Conservation (phyloP, 768 basidiomycete species). For the Leccinellum luteum region DNA sequence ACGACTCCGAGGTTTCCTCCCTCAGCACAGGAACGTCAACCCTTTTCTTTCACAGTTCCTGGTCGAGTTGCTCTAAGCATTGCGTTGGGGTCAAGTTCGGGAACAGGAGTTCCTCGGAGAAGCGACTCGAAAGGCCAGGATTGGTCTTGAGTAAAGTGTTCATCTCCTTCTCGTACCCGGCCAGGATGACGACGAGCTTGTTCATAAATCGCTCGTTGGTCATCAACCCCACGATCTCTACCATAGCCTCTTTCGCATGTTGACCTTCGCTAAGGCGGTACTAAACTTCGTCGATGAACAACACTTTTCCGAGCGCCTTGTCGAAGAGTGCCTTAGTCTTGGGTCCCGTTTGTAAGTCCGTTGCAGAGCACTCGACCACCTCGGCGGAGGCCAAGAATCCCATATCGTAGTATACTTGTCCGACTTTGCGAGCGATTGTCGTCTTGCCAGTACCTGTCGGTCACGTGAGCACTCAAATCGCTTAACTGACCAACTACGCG, state of each 20-base stretch:
- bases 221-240: not conserved
- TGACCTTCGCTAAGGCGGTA: not conserved
- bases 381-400: not conserved
- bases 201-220: not conserved
- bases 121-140: not conserved
- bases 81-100: not conserved
- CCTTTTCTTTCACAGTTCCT: not conserved
- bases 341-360: not conserved
- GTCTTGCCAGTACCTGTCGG: not conserved
- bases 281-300: not conserved
- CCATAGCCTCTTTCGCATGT: not conserved
- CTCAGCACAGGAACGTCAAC: not conserved
- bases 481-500: not conserved
- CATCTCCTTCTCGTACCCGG: not conserved
- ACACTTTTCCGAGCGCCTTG: not conserved
- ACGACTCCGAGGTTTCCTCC: not conserved
- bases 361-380: not conserved
- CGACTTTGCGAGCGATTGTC: not conserved
- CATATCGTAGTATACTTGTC: not conserved
- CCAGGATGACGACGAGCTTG: not conserved
- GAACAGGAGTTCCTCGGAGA: not conserved
- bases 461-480: not conserved
- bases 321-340: not conserved
- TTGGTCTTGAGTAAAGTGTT: not conserved
- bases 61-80: not conserved